Evolutionary conservation across 225 moss, liverwort and hornwort genomes (phyloP).

Genomic region (Polytrichum commune): DNA sequence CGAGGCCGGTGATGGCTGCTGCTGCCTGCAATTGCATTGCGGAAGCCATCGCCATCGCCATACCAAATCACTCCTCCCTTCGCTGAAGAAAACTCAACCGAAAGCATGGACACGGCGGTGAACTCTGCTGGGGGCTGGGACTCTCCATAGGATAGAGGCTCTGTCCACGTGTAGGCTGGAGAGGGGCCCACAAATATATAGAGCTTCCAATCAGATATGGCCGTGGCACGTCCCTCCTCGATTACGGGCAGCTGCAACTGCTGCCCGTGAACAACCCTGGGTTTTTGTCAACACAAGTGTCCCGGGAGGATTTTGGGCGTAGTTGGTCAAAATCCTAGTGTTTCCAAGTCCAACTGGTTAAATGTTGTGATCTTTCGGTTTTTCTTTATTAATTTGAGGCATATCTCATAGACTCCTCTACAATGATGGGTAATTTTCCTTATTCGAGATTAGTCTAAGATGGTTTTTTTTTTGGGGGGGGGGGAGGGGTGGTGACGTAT

Average conservation of each 20-base stretch:
- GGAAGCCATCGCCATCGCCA: conserved; percentile 29
- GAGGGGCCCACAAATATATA: neutral
- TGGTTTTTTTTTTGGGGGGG: too few species aligned
- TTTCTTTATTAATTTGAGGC: too few species aligned
- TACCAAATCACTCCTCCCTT: neutral
- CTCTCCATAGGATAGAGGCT: neutral
- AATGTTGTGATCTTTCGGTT: too few species aligned
- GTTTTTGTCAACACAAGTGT: too few species aligned
- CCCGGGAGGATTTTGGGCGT: too few species aligned
- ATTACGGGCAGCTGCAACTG: neutral
- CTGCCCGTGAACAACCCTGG: too few species aligned
- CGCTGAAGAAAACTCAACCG: neutral
- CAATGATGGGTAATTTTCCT: too few species aligned
- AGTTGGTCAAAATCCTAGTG: too few species aligned
- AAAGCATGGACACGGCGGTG: neutral
- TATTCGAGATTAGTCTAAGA: too few species aligned
- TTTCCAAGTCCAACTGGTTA: too few species aligned
- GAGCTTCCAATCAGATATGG: neutral
- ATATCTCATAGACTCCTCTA: too few species aligned
- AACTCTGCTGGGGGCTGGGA: neutral
- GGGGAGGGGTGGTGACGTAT: too few species aligned
- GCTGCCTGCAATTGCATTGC: conserved; percentile 32
- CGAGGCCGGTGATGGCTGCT: neutral
- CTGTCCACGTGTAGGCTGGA: neutral
- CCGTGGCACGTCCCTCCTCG: neutral